Percentiles rank a stretch among this genome's conserved stretches.
These are phyloP conservation scores for Podospora conica DNA, from an alignment of 495 filamentous ascomycete species.

Conservation along the genomic window DNA sequence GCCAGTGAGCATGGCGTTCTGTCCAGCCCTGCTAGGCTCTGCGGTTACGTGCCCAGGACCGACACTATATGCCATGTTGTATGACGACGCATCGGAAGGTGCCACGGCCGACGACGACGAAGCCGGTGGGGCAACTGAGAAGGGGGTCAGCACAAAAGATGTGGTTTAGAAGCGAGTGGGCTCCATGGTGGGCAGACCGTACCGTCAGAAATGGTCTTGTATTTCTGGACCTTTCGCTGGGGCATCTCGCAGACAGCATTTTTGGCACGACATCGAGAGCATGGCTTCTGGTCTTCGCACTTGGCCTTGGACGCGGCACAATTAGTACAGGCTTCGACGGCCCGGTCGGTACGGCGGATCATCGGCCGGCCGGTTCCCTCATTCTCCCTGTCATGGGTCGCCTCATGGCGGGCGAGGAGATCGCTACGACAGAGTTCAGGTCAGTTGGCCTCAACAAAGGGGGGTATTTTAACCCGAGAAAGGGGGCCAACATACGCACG, in stretches of 20 bases:
- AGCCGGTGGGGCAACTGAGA: not conserved
- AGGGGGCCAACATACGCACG: constrained; percentile 15
- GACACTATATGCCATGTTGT: not conserved
- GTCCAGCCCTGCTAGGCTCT: not conserved
- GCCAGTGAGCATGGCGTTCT: not conserved
- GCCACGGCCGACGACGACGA: not conserved
- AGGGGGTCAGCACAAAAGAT: not conserved
- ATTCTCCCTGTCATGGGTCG: constrained; percentile 20
- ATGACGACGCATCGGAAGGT: constrained; percentile 1
- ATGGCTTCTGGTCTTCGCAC: constrained; percentile 26
- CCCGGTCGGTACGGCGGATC: constrained; percentile 19
- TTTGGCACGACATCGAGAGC: constrained; percentile 17
- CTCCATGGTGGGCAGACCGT: not conserved
- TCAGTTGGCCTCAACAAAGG: not conserved
- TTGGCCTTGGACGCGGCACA: constrained; percentile 22
- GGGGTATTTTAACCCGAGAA: not conserved
- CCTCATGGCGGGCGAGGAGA: constrained; percentile 22
- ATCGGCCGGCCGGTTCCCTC: constrained; percentile 16
- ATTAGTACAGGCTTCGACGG: constrained; percentile 17
- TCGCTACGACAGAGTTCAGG: constrained; percentile 9
- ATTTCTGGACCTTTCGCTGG: constrained; percentile 10
- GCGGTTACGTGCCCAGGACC: not conserved
- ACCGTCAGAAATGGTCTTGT: constrained; percentile 6
- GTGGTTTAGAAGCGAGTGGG: not conserved
- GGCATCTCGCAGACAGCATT: constrained; percentile 12